Conservation (phyloP, 2,329 filamentous ascomycete genomes). For the Nectriaceae sp. region DNA sequence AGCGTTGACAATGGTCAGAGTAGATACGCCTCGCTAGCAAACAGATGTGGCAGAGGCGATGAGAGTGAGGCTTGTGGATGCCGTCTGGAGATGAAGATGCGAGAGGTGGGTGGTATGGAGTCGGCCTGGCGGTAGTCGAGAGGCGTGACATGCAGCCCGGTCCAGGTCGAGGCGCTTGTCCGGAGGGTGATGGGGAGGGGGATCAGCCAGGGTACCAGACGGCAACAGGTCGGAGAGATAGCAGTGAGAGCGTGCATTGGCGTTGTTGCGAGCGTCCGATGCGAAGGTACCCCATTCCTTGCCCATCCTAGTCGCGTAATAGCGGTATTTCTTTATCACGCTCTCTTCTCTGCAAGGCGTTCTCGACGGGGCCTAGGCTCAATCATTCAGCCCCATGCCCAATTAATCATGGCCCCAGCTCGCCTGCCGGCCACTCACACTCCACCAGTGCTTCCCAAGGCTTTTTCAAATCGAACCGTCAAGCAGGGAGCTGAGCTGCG, state of each 20-base stretch:
- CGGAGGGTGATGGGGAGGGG: slow-evolving; percentile 1
- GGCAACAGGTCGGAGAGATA: slow-evolving; percentile 1
- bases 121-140: slow-evolving; percentile 16
- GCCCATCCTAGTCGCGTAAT: not conserved
- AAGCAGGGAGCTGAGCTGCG: not conserved
- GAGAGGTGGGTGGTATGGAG: slow-evolving; percentile 24
- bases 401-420: slow-evolving; percentile 23
- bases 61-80: slow-evolving; percentile 23
- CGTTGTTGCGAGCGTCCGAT: slow-evolving; percentile 10
- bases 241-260: slow-evolving; percentile 18
- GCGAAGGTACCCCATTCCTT: slow-evolving; percentile 7
- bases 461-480: slow-evolving; percentile 14
- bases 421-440: slow-evolving; percentile 20
- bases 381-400: slow-evolving; percentile 26
- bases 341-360: slow-evolving; percentile 23
- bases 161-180: slow-evolving; percentile 23
- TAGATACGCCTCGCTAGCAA: slow-evolving; percentile 20
- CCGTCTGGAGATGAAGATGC: slow-evolving; percentile 19
- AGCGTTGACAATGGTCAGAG: slow-evolving; percentile 8
- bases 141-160: slow-evolving; percentile 23
- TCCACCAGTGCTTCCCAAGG: slow-evolving; percentile 16
- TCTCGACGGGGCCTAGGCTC: slow-evolving; percentile 29
- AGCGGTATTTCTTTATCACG: slow-evolving; percentile 18
- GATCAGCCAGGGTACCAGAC: not conserved
- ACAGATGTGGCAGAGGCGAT: slow-evolving; percentile 26